Base-by-base conservation (phyloP, 768 basidiomycete species). In the Leccinum uliginosum region DNA sequence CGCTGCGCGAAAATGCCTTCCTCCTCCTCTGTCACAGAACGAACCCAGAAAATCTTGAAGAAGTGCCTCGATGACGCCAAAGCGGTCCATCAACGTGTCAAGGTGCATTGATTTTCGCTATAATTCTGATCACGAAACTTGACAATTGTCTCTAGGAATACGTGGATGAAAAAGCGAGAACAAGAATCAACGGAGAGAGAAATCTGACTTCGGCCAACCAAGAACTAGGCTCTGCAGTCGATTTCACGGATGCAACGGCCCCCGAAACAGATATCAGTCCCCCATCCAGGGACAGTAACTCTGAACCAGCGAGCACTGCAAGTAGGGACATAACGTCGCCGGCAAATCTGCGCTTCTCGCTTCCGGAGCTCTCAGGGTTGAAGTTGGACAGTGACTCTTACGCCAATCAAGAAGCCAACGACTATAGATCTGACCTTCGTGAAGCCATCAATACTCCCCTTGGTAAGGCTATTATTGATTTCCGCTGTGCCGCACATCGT, bases 1-100 rank as follows among this genome's bases (percentile, higher is more conserved):
- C 4, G 24, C 10, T 14, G 23, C 21, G 1, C 21, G 14, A 23
- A 58, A 21, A 66, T 64, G 60, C 24, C 26, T 9, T 59, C 51
- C 23, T 43, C 51, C 23, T 43, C 54, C 26, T 43, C 54, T 26
- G 5, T 19, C 24, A 50, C 38, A 9, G 26, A 35, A n/a, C 38
- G 49, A 29, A 34, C 49, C 0, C 48, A 53, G 4, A 29, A 51
- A 1, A 1, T 50, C 3, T 21, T 65, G 15, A n/a, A 0, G 10
- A 56, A 21, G 34, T 54, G 32, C 34, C 54, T 56, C 17, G 23
- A 53, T 23, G 50, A 52, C 7, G 56, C 64, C 0, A 19, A 56
- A 29, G 54, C 1, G 14, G 54, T 66, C 26, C 54, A 1, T 24
- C 24, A 26, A 19, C 54, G 58, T 8, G 27, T 64, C 11, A 60